These are phyloP conservation scores for Alternaria sp. DNA, from an alignment of 2,329 filamentous ascomycete species.

Conservation along the genomic window DNA sequence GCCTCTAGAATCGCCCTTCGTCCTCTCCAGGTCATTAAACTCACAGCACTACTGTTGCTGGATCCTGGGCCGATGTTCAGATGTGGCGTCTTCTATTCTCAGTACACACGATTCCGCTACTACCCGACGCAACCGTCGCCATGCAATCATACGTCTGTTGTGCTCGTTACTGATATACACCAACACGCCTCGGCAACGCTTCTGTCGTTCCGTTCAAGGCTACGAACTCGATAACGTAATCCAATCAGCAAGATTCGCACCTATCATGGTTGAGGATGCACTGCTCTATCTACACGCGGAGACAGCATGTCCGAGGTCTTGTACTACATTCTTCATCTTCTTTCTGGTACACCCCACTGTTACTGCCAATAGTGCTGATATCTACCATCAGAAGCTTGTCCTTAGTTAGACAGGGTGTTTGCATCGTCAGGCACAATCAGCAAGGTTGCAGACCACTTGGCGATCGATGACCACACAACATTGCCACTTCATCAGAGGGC, in stretches of 20 bases:
- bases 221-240: constrained; percentile 25
- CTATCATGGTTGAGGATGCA: constrained; percentile 12
- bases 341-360: constrained; percentile 45
- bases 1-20: no score
- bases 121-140: constrained; percentile 22
- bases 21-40: constrained; percentile 13
- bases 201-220: constrained; percentile 36
- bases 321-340: constrained; percentile 40
- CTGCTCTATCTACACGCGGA: constrained; percentile 35
- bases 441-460: constrained; percentile 36
- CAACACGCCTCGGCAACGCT: constrained; percentile 39
- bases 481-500: constrained; percentile 31
- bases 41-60: constrained; percentile 9
- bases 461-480: constrained; percentile 38
- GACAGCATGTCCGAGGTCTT: constrained; percentile 38
- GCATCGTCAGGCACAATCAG: constrained; percentile 27
- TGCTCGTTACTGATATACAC: constrained; percentile 36
- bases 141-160: constrained; percentile 30
- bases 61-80: constrained; percentile 2
- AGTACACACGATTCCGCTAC: constrained; percentile 22
- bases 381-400: constrained; percentile 35
- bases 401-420: constrained; percentile 32
- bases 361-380: constrained; percentile 41
- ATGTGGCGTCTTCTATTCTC: constrained; percentile 4
- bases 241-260: constrained; percentile 33